These are phyloP conservation scores for Suillus brevipes DNA, from an alignment of 768 basidiomycete species.

Conservation along the genomic window DNA sequence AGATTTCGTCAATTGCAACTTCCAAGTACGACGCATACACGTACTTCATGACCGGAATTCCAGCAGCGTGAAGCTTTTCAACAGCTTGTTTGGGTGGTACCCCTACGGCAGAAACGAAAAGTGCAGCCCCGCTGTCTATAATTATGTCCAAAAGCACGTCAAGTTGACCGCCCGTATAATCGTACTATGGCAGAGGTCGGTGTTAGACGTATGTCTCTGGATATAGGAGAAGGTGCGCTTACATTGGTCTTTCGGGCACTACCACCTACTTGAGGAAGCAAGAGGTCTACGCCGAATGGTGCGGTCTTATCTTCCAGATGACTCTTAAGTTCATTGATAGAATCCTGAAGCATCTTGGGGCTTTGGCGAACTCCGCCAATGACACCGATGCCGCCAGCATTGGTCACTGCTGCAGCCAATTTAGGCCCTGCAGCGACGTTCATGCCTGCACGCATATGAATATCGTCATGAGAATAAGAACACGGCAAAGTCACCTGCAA, in stretches of 20 bases:
- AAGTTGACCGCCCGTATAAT: constrained; percentile 80
- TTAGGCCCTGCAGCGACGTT: constrained; percentile 85
- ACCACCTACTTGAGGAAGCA: constrained; percentile 81
- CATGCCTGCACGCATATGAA: constrained; percentile 44
- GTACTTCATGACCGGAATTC: constrained; percentile 85
- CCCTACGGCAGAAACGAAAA: constrained; percentile 84
- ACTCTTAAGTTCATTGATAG: constrained; percentile 72
- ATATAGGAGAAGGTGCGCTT: neutral
- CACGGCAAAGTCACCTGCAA: constrained; percentile 51
- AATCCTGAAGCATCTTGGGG: constrained; percentile 66
- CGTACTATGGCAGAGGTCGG: constrained; percentile 38
- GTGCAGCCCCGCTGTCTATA: constrained; percentile 65
- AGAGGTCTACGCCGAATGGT: constrained; percentile 80
- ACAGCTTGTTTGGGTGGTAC: constrained; percentile 84
- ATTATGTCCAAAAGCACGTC: constrained; percentile 78
- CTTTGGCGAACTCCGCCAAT: constrained; percentile 81
- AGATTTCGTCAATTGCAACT: constrained; percentile 9
- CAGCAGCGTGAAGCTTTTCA: constrained; percentile 76
- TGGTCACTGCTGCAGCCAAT: constrained; percentile 89
- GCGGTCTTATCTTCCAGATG: constrained; percentile 73
- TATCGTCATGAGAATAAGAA: constrained; percentile 2
- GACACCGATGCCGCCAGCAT: constrained; percentile 85
- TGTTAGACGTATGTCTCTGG: neutral
- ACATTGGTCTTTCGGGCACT: constrained; percentile 82
- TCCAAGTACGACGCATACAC: constrained; percentile 17